Conservation (phyloP, 2,329 filamentous ascomycete species). For the Pestalotiopsis sp. region DNA sequence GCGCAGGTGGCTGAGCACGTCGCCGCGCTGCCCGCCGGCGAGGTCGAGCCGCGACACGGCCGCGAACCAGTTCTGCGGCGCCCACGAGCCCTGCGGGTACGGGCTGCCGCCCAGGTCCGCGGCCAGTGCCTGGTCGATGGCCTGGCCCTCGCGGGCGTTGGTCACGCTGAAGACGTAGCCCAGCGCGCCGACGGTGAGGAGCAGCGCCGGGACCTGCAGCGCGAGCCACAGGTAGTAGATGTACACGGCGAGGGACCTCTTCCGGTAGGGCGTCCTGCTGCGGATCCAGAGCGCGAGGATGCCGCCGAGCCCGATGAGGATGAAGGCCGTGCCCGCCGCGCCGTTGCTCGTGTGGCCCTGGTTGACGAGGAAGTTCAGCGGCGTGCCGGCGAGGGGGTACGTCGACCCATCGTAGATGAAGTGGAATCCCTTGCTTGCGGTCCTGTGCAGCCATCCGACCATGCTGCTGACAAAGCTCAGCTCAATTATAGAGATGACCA, state of each 20-base stretch:
- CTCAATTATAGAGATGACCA: constrained; percentile 38
- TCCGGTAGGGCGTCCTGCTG: constrained; percentile 18
- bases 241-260: constrained; percentile 10
- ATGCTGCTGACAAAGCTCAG: constrained; percentile 38
- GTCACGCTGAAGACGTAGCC: constrained; percentile 37
- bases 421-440: constrained; percentile 26
- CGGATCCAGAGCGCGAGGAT: constrained; percentile 30
- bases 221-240: constrained; percentile 36
- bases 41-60: constrained; percentile 33
- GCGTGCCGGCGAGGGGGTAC: constrained; percentile 29
- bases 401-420: constrained; percentile 23
- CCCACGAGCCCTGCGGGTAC: constrained; percentile 35
- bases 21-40: constrained; percentile 17
- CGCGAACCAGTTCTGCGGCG: constrained; percentile 39
- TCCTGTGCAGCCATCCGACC: constrained; percentile 36
- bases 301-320: constrained; percentile 34
- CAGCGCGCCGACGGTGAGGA: constrained; percentile 36
- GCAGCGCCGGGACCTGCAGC: constrained; percentile 32
- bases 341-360: constrained; percentile 43
- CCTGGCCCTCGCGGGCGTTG: constrained; percentile 27
- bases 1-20: constrained; percentile 26
- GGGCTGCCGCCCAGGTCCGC: constrained; percentile 17
- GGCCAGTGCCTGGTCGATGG: constrained; percentile 29
- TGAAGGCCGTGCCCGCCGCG: constrained; percentile 37
- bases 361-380: constrained; percentile 34